These are phyloP conservation scores for Ascochyta viciae-villosae DNA, from an alignment of 2,329 filamentous ascomycete species.

Conservation along the genomic window DNA sequence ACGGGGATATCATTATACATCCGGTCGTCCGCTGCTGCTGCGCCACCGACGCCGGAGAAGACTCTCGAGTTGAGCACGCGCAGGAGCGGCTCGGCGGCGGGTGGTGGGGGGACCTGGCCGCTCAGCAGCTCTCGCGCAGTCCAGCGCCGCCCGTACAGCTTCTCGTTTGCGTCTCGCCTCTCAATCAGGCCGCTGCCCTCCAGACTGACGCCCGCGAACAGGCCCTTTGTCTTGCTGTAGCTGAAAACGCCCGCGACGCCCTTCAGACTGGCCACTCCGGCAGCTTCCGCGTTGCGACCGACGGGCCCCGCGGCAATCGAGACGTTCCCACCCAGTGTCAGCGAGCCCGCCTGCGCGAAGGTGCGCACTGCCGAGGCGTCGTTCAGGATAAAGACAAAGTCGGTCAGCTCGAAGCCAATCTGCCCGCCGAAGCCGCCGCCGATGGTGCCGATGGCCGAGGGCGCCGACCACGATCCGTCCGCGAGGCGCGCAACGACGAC, in stretches of 20 bases:
- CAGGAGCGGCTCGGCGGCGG: constrained; percentile 84
- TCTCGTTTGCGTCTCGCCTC: constrained; percentile 94
- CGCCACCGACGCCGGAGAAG: constrained; percentile 72
- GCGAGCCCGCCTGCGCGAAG: constrained; percentile 88
- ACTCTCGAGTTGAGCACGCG: constrained; percentile 81
- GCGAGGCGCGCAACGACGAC: constrained; percentile 80
- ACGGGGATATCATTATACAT: constrained; percentile 96
- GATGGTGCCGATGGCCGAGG: constrained; percentile 79
- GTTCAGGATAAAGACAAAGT: constrained; percentile 99
- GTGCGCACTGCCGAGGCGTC: constrained; percentile 87
- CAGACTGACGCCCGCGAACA: constrained; percentile 94
- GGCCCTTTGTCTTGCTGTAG: constrained; percentile 96
- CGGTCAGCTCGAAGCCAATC: constrained; percentile 86
- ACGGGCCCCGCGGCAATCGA: constrained; percentile 93
- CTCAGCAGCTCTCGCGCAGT: constrained; percentile 83
- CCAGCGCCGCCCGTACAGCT: constrained; percentile 84
- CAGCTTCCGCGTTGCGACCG: constrained; percentile 93
- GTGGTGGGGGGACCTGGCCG: constrained; percentile 78
- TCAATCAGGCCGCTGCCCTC: constrained; percentile 95
- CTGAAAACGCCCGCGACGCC: constrained; percentile 92
- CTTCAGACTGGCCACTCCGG: constrained; percentile 88
- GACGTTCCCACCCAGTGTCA: constrained; percentile 95
- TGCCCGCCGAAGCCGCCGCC: constrained; percentile 86
- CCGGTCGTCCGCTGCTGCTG: constrained; percentile 58
- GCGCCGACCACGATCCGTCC: constrained; percentile 81